phyloP scores from a whole-genome alignment of 1,139 yeast genomes.

The Yamadazyma atmosphaerica region DNA sequence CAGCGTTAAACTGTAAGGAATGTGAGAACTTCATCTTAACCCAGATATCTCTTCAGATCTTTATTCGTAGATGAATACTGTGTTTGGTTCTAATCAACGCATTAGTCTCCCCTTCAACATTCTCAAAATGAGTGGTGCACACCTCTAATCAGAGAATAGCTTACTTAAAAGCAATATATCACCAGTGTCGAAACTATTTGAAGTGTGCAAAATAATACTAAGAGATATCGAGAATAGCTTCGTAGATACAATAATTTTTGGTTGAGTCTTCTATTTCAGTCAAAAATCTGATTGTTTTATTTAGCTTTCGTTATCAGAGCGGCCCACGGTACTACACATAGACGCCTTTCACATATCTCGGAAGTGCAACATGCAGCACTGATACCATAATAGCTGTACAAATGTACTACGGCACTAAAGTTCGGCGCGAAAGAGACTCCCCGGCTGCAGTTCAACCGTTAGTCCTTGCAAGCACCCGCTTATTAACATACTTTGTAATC shows the following conservation, averaged over 20 bases:
- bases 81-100: neutral
- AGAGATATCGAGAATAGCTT: no score
- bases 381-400: no score
- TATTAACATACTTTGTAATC: neutral
- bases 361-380: no score
- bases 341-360: no score
- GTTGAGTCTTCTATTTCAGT: no score
- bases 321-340: neutral
- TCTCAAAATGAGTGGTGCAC: neutral
- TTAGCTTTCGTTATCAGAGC: neutral
- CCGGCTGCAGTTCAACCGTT: neutral
- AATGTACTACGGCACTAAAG: neutral
- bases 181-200: no score
- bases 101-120: neutral
- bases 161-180: no score
- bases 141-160: no score
- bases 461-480: neutral
- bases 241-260: no score
- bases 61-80: neutral
- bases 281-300: neutral
- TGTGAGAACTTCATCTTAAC: conserved; percentile 65
- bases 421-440: neutral
- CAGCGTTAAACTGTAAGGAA: conserved; percentile 71
- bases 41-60: neutral
- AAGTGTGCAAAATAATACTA: no score